phyloP scores from a whole-genome alignment of 352 stramenopile species.

The Phytophthora pseudosyringae region DNA sequence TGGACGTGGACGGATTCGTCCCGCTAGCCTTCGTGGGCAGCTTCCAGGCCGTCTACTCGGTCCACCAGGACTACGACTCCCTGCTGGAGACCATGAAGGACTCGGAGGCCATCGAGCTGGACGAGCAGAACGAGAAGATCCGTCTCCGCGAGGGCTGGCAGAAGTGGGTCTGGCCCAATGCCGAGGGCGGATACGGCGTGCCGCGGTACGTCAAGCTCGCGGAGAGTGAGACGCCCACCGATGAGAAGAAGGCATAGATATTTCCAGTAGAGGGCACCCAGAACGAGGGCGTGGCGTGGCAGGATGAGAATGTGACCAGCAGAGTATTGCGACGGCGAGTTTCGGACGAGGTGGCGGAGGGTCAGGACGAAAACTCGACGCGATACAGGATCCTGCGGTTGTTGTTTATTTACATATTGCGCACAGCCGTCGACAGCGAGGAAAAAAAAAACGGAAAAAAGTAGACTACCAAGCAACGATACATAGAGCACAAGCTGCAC shows the following conservation, averaged over 20 bases:
- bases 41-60: slow-evolving; percentile 88
- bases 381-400: slow-evolving; percentile 5
- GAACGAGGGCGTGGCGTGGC: neutral
- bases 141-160: slow-evolving; percentile 86
- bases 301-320: slow-evolving; percentile 1
- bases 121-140: slow-evolving; percentile 92
- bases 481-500: slow-evolving; percentile 33
- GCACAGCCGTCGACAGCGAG: slow-evolving; percentile 20
- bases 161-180: slow-evolving; percentile 91
- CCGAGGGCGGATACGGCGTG: slow-evolving; percentile 86
- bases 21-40: slow-evolving; percentile 90
- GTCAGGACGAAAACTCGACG: slow-evolving; percentile 2
- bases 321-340: neutral
- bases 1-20: slow-evolving; percentile 90
- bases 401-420: slow-evolving; percentile 34
- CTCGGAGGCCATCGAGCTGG: slow-evolving; percentile 76
- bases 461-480: slow-evolving; percentile 44
- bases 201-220: slow-evolving; percentile 88
- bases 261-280: slow-evolving; percentile 2
- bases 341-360: neutral
- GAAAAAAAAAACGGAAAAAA: slow-evolving; percentile 30
- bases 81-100: slow-evolving; percentile 76
- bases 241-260: slow-evolving; percentile 41
- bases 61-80: slow-evolving; percentile 87
- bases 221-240: slow-evolving; percentile 34